Evolutionary conservation across 352 stramenopile species (phyloP).

Genomic region (Blastocystis sp.): DNA sequence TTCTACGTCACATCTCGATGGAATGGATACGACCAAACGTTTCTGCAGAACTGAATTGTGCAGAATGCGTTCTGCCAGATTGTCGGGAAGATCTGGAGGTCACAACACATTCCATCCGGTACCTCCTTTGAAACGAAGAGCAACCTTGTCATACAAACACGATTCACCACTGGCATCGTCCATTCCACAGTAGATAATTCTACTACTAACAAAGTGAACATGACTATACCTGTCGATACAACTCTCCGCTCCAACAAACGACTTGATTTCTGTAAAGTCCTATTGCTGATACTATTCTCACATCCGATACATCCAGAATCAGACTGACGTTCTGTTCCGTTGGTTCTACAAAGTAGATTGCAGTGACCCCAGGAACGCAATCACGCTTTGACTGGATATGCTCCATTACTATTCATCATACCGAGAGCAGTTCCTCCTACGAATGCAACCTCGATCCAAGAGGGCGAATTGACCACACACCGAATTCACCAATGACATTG

Average conservation of each 20-base stretch:
- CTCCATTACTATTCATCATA: background rate
- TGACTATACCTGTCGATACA: background rate
- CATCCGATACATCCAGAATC: slow-evolving; percentile 3
- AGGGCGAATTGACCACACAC: slow-evolving; percentile 28
- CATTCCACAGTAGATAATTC: slow-evolving; percentile 24
- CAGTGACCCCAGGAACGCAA: background rate
- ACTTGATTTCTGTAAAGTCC: slow-evolving; percentile 37
- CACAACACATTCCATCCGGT: background rate
- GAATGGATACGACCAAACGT: background rate
- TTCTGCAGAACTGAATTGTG: background rate
- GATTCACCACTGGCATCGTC: slow-evolving; percentile 8
- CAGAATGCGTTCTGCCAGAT: background rate
- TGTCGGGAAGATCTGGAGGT: background rate
- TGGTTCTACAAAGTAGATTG: slow-evolving; percentile 25
- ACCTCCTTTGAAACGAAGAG: slow-evolving; percentile 28
- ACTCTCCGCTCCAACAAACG: slow-evolving; percentile 34
- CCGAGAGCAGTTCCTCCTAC: background rate
- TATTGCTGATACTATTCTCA: background rate
- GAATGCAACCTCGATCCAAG: background rate
- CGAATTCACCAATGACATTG: slow-evolving; percentile 17
- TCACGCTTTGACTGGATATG: slow-evolving; percentile 18
- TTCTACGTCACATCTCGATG: background rate
- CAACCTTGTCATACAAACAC: slow-evolving; percentile 7
- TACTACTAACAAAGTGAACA: background rate
- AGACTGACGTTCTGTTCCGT: background rate